Evolutionary conservation across 2,329 filamentous ascomycete genomes (phyloP).

Genomic region (Penicillium sp.): DNA sequence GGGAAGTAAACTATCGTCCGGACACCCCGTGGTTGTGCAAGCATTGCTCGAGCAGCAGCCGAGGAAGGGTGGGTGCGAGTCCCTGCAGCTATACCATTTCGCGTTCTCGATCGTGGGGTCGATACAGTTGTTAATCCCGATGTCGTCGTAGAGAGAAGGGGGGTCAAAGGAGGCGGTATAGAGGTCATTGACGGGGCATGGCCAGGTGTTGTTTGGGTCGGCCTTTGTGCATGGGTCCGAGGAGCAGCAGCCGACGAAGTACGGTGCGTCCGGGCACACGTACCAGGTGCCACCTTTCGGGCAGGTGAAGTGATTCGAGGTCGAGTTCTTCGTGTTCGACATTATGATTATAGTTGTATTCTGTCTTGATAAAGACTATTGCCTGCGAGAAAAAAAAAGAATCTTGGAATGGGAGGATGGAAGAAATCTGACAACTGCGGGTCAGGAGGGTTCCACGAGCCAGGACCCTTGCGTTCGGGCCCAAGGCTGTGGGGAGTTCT

Average conservation of each 20-base stretch:
- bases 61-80: neutral
- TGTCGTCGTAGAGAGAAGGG: slow-evolving; percentile 1
- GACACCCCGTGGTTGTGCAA: neutral
- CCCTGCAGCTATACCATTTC: neutral
- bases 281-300: slow-evolving; percentile 29
- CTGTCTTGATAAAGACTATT: slow-evolving; percentile 15
- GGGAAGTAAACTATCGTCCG: neutral
- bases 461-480: neutral
- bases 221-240: slow-evolving; percentile 26
- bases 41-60: neutral
- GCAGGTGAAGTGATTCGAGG: slow-evolving; percentile 21
- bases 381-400: slow-evolving; percentile 4
- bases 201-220: slow-evolving; percentile 41
- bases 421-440: slow-evolving; percentile 6
- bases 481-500: slow-evolving; percentile 1
- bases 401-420: slow-evolving; percentile 4
- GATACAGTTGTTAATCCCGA: no score
- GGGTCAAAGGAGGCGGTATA: slow-evolving; percentile 31
- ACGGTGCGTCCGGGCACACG: slow-evolving; percentile 24
- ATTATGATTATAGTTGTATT: slow-evolving; percentile 13
- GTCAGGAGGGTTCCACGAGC: slow-evolving; percentile 3
- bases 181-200: slow-evolving; percentile 51
- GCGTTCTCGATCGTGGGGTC: no score
- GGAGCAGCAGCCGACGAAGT: slow-evolving; percentile 32
- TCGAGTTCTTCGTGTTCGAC: no score